Base-by-base conservation (phyloP, 2,329 filamentous ascomycete genomes). In the Penicillium sp. region DNA sequence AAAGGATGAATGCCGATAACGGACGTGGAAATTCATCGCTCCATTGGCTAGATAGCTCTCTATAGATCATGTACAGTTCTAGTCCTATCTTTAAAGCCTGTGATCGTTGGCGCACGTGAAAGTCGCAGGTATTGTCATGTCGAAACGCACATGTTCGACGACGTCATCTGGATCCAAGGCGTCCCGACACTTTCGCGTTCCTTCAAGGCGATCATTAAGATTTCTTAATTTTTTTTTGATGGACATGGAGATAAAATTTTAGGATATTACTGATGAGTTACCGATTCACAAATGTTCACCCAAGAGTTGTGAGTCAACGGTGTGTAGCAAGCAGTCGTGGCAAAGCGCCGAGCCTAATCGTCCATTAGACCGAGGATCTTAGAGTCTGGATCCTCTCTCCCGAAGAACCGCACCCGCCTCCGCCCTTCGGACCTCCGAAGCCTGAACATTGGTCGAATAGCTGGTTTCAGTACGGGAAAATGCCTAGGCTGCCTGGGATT, bases 331-430 rank as follows among this genome's bases (percentile, higher is more conserved):
- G 28, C 3, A 8, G 41, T 12, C n/a, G 41, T 26, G 24, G 24
- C 29, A 50, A 43, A 47, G 31, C 46, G 52, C 56, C 53, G 54
- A 61, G 52, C 46, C 33, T 38, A 49, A 48, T 45, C 47, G 55
- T 58, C 69, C 69, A 64, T 71, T 71, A 68, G 69, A 70, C 69
- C 69, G 69, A 71, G 69, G 69, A 71, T 70, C 67, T 59, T 57
- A 53, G 44, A 59, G 59, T 55, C 60, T 68, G 59, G 67, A 70
- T 71, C 69, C 69, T 70, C 65, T 70, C 62, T 71, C 57, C 69
- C 69, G 68, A 71, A 63, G 60, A 61, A 59, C 58, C 56, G 56
- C 57, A 63, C 65, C 61, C 65, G 60, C 58, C 52, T 59, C 60
- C 60, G 60, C 54, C 51, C 53, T 59, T 65, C 65, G 60, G 65